phyloP scores from a whole-genome alignment of 2,329 filamentous ascomycete species.

The Juglanconis sp. region DNA sequence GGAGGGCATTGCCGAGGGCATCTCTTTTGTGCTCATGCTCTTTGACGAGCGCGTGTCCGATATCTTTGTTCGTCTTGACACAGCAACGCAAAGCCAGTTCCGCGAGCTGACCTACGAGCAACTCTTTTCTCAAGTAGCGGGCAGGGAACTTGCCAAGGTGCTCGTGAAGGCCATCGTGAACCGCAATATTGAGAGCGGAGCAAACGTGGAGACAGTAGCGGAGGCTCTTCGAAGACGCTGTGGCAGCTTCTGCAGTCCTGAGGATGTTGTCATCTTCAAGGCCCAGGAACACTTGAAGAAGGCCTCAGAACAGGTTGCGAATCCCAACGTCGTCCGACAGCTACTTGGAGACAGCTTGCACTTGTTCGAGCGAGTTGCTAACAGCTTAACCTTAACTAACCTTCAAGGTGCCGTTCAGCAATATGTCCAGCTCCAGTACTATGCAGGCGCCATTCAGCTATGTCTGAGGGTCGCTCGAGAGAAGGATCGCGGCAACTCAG shows the following conservation, averaged over 20 bases:
- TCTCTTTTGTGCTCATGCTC: constrained; percentile 90
- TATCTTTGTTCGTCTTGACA: constrained; percentile 74
- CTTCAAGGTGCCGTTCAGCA: constrained; percentile 73
- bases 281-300: constrained; percentile 92
- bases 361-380: constrained; percentile 85
- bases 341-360: constrained; percentile 85
- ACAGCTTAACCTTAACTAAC: constrained; percentile 76
- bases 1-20: constrained; percentile 89
- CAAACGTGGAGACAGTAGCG: constrained; percentile 95
- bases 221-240: constrained; percentile 90
- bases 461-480: constrained; percentile 80
- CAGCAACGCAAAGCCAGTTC: constrained; percentile 65
- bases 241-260: constrained; percentile 94
- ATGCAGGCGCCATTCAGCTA: constrained; percentile 87
- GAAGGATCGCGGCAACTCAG: constrained; percentile 81
- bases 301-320: constrained; percentile 73
- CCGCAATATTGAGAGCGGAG: constrained; percentile 92
- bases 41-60: constrained; percentile 93
- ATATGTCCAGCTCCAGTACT: constrained; percentile 82
- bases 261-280: constrained; percentile 98
- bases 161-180: constrained; percentile 98
- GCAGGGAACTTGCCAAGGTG: constrained; percentile 87
- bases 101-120: constrained; percentile 80
- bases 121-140: constrained; percentile 75
- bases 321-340: constrained; percentile 72